These are phyloP conservation scores for Porogramme epimiltina DNA, from an alignment of 1,284 basidiomycete species.

Conservation along the genomic window DNA sequence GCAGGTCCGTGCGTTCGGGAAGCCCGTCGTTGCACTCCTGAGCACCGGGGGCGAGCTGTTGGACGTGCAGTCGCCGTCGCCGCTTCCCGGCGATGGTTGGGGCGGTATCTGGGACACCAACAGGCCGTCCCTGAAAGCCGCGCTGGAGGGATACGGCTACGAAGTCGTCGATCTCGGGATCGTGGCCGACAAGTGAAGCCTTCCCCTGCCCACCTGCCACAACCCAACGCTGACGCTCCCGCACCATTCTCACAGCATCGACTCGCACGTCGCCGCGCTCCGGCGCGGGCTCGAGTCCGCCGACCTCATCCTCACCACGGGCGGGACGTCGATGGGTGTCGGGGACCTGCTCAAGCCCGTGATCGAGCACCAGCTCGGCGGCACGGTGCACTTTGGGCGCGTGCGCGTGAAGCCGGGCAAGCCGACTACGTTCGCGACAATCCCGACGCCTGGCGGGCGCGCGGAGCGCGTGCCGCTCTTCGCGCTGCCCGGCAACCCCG, in stretches of 20 bases:
- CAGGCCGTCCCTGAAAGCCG: conserved; percentile 73
- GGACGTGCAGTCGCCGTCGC: conserved; percentile 54
- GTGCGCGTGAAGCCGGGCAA: conserved; percentile 75
- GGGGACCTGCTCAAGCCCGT: conserved; percentile 86
- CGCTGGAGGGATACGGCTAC: conserved; percentile 74
- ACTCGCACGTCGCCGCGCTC: conserved; percentile 62
- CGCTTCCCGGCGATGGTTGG: conserved; percentile 50
- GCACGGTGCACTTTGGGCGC: conserved; percentile 80
- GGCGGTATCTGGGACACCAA: conserved; percentile 84
- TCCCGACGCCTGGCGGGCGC: conserved; percentile 44
- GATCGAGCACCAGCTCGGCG: conserved; percentile 76
- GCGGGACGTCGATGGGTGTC: conserved; percentile 90
- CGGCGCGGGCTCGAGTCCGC: conserved; percentile 58
- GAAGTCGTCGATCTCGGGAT: conserved; percentile 83
- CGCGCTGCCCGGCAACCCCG: conserved; percentile 88
- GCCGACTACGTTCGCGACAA: conserved; percentile 85
- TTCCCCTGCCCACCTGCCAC: background rate
- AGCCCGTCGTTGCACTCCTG: conserved; percentile 77
- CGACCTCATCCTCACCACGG: conserved; percentile 82
- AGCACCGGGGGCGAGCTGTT: conserved; percentile 87
- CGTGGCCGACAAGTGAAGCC: conserved; percentile 66
- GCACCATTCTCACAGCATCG: conserved; percentile 43
- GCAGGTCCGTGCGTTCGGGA: conserved; percentile 67
- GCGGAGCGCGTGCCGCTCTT: conserved; percentile 61
- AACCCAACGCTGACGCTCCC: background rate